Evolutionary conservation across 352 stramenopile species (phyloP), one percentile per base, ranked within the genome.

Genomic region (Vaucheria bursata): DNA sequence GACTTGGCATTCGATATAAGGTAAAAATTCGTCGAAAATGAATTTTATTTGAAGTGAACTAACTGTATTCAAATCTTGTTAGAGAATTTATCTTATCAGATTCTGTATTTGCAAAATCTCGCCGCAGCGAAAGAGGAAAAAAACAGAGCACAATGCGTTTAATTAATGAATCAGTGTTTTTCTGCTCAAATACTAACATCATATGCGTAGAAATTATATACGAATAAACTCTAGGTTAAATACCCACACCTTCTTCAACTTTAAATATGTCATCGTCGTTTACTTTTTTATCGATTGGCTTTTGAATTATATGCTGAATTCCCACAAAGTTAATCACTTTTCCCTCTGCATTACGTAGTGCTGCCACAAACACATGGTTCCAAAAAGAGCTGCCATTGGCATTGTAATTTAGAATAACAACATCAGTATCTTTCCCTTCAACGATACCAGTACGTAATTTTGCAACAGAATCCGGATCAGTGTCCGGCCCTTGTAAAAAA

Each of bases 251-350:
- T 12, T 50, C 39, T 50, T 50, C 39, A 50, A 12, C 12, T 12
- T 5, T 50, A 50, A 12, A 12, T 12, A 50, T 50, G 39, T 50
- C 39, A 50, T 12, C 5, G 5, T 50, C 5, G 39, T 50, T 12
- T 50, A 50, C 5, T 50, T 12, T 50, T 5, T 50, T 12, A 50
- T 50, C 39, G 5, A 50, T 5, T 50, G 39, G 39, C 39, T 50
- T 50, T 5, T 50, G 5, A 12, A 50, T 5, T 12, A 12, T 50
- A 12, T 50, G 39, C 82, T 90, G 86, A 1, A 94, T 89, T 39
- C 89, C 89, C 71, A 94, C 89, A 76, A 88, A 93, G 72, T 94
- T 94, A 5, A 93, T 88, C 78, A 94, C 88, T 67, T 88, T 88
- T 70, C 88, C 87, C 31, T 91, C 84, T 8, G 86, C 85, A 83